Conservation (phyloP, 768 basidiomycete genomes). For the Rhodotorula paludigena region DNA sequence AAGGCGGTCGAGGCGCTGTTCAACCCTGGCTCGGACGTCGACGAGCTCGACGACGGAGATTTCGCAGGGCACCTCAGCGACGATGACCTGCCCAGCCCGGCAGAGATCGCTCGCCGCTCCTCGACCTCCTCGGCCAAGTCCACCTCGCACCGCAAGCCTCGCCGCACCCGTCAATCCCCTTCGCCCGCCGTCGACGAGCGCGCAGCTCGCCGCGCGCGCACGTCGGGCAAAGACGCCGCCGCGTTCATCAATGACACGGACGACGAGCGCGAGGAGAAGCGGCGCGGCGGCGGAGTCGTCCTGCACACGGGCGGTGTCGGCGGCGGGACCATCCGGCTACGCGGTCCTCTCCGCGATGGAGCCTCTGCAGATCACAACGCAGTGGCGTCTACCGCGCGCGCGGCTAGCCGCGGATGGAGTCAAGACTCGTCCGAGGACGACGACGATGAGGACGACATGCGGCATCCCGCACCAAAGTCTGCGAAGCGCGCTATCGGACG, state of each 20-base stretch:
- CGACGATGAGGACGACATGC: background rate
- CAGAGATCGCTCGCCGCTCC: background rate
- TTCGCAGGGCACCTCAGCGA: too few relatives aligned
- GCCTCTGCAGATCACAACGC: too few relatives aligned
- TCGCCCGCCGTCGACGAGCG: background rate
- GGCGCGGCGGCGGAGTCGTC: background rate
- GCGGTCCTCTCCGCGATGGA: too few relatives aligned
- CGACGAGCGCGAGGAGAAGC: background rate
- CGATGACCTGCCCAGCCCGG: background rate
- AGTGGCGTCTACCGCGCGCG: background rate
- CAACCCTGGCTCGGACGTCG: background rate
- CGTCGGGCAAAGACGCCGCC: background rate
- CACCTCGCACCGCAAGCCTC: background rate
- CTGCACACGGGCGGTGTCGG: background rate
- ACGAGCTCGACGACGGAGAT: background rate
- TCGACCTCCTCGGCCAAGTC: background rate
- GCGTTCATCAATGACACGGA: slow-evolving; percentile 3
- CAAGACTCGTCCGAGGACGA: background rate
- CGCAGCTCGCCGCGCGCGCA: slow-evolving; percentile 1
- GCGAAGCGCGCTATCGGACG: background rate
- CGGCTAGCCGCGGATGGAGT: background rate
- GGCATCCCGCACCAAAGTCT: background rate
- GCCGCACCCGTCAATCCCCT: background rate
- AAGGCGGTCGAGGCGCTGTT: background rate
- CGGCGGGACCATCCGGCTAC: background rate